phyloP scores from a whole-genome alignment of 192 early-diverging fungal genomes.

The Podila verticillata region DNA sequence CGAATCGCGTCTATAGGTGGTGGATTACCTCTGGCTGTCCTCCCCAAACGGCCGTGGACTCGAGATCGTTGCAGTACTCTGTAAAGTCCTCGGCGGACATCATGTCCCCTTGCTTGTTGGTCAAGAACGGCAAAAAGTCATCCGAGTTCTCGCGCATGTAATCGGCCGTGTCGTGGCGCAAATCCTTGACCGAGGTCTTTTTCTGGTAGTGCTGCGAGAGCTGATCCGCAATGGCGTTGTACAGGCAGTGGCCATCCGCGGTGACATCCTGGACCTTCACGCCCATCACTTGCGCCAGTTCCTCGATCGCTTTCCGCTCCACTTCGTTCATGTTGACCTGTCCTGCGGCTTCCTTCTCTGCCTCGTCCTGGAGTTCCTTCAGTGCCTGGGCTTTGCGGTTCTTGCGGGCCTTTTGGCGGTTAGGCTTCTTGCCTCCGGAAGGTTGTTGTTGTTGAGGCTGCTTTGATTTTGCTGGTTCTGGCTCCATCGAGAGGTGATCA shows the following conservation, averaged over 20 bases:
- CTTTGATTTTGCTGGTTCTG: constrained; percentile 17
- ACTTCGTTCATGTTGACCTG: constrained; percentile 79
- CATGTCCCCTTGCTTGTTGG: constrained; percentile 83
- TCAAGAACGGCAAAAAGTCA: constrained; percentile 93
- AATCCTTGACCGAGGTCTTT: constrained; percentile 63
- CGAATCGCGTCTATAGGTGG: not conserved
- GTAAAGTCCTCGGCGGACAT: constrained; percentile 70
- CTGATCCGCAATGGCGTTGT: constrained; percentile 91
- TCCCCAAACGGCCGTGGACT: constrained; percentile 90
- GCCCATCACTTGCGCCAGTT: constrained; percentile 63
- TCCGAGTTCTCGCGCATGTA: constrained; percentile 84
- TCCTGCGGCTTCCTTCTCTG: constrained; percentile 76
- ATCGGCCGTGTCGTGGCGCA: constrained; percentile 77
- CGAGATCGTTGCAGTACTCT: constrained; percentile 81
- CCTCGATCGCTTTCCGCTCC: constrained; percentile 75
- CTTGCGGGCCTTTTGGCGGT: constrained; percentile 67
- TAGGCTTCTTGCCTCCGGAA: constrained; percentile 26
- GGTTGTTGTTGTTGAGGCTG: constrained; percentile 6
- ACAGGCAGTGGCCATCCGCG: constrained; percentile 95
- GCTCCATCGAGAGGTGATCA: constrained; percentile 25
- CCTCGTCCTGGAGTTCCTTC: constrained; percentile 75
- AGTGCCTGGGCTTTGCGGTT: constrained; percentile 78
- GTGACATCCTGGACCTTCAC: constrained; percentile 74
- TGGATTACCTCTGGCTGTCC: constrained; percentile 87
- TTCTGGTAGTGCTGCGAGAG: constrained; percentile 62